Evolutionary conservation across 805 yeast genomes (phyloP).

Genomic region (Zygosaccharomyces rouxii): DNA sequence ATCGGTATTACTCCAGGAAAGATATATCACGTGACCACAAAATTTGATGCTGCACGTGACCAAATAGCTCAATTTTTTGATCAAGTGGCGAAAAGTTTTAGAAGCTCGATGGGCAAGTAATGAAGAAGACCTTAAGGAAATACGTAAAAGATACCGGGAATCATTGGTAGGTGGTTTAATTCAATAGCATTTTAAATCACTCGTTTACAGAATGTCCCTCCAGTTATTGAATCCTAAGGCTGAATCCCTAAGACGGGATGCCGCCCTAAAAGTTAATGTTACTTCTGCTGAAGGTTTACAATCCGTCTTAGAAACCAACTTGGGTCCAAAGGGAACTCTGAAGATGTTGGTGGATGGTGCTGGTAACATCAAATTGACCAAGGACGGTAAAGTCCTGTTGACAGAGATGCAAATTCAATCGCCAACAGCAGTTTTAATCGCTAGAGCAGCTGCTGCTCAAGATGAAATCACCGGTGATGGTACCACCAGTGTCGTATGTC

Average conservation of each 20-base stretch:
- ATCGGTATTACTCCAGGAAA: too few relatives aligned
- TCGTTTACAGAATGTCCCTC: constrained; percentile 43
- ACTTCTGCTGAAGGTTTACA: constrained; percentile 97
- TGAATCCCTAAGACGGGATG: constrained; percentile 91
- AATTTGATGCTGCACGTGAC: neutral
- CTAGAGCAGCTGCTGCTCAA: constrained; percentile 97
- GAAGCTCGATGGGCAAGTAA: neutral
- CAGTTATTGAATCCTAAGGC: constrained; percentile 96
- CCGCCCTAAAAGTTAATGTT: constrained; percentile 91
- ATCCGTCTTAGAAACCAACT: constrained; percentile 81
- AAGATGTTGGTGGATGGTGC: constrained; percentile 97
- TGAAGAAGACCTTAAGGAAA: neutral
- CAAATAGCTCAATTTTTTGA: neutral
- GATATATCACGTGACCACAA: neutral
- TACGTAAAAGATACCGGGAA: neutral
- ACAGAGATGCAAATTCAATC: constrained; percentile 96
- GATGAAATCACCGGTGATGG: constrained; percentile 99
- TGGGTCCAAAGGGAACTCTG: constrained; percentile 96
- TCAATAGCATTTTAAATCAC: neutral
- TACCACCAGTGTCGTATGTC: constrained; percentile 88
- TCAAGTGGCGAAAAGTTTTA: constrained; percentile 6
- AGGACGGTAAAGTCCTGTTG: constrained; percentile 91
- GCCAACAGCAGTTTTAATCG: constrained; percentile 86
- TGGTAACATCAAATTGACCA: constrained; percentile 90
- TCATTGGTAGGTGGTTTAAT: neutral